phyloP scores from a whole-genome alignment of 768 basidiomycete species.

The Termitomyces sp. region DNA sequence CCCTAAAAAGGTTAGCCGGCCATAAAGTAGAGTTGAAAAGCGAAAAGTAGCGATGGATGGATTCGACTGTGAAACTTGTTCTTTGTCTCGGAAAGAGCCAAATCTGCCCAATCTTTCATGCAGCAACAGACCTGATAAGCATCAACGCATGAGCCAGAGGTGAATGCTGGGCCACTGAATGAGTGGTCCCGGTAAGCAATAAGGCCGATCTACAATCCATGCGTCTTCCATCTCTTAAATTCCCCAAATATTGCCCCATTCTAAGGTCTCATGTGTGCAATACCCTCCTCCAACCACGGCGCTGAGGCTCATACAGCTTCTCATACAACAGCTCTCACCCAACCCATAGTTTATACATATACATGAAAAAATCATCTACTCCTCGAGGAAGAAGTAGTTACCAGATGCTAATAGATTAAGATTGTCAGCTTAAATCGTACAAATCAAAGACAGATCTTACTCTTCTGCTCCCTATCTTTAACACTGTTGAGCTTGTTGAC shows the following conservation, averaged over 20 bases:
- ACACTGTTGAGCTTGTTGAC: conserved; percentile 84
- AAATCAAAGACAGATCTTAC: conserved; percentile 32
- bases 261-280: not conserved
- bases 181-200: too few species aligned
- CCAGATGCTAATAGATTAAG: conserved; percentile 51
- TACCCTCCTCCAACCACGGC: not conserved
- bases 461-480: conserved; percentile 86
- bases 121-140: too few species aligned
- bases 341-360: not conserved
- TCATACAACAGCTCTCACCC: not conserved
- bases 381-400: conserved; percentile 92
- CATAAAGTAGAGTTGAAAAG: too few species aligned
- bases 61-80: too few species aligned
- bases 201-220: too few species aligned
- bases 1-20: too few species aligned
- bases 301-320: not conserved
- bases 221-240: not conserved
- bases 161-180: too few species aligned
- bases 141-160: too few species aligned
- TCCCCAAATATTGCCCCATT: not conserved
- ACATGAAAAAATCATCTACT: conserved; percentile 35
- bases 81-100: too few species aligned
- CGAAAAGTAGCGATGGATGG: too few species aligned
- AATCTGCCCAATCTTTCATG: too few species aligned
- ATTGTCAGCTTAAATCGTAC: not conserved